These are phyloP conservation scores for Trifolium pratense DNA, from an alignment of 306 rosid genomes.

Conservation along the genomic window DNA sequence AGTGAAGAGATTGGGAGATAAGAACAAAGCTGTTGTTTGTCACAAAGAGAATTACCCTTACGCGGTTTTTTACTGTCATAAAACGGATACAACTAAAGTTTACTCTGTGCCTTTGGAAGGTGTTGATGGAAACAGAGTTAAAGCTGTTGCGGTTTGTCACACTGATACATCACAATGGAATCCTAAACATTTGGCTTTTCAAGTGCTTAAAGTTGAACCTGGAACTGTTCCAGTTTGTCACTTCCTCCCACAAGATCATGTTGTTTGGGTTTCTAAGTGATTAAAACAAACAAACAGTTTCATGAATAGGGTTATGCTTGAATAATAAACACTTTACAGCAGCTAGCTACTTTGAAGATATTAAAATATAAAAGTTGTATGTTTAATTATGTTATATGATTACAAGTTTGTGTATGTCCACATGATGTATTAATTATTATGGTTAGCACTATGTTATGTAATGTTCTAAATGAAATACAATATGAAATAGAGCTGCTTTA, in stretches of 20 bases:
- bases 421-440: neutral
- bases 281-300: constrained; percentile 39
- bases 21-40: constrained; percentile 57
- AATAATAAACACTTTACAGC: neutral
- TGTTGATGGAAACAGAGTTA: constrained; percentile 63
- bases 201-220: constrained; percentile 73
- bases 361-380: neutral
- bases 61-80: constrained; percentile 87
- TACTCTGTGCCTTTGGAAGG: constrained; percentile 63
- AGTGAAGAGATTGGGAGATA: constrained; percentile 50
- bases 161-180: constrained; percentile 83
- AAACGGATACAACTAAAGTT: constrained; percentile 47
- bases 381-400: neutral
- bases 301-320: neutral
- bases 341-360: neutral
- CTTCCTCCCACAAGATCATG: constrained; percentile 83
- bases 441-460: neutral
- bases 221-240: constrained; percentile 87
- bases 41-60: constrained; percentile 69
- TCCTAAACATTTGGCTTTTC: constrained; percentile 88
- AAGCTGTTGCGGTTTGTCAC: constrained; percentile 78
- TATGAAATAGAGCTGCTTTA: neutral
- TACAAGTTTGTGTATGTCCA: neutral
- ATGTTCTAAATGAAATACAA: neutral
- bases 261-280: constrained; percentile 66